Conservation (phyloP, 352 stramenopile species). For the Blastocystis sp. region DNA sequence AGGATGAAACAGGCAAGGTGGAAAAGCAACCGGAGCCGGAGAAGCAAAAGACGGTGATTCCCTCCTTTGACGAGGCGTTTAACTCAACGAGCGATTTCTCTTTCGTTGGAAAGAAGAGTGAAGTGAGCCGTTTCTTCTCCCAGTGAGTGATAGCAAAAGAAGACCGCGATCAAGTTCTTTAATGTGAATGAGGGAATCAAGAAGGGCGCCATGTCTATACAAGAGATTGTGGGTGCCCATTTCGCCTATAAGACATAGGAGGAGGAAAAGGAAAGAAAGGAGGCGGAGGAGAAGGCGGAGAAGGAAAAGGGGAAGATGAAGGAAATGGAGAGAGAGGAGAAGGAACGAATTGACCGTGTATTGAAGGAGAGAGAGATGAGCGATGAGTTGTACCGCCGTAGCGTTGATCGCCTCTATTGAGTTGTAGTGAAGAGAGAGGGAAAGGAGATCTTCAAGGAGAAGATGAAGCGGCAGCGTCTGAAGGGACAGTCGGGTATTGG, state of each 20-base stretch:
- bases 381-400: slow-evolving; percentile 61
- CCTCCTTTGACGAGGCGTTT: slow-evolving; percentile 50
- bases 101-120: not conserved
- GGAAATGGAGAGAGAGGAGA: slow-evolving; percentile 26
- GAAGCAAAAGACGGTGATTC: not conserved
- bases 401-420: not conserved
- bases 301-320: slow-evolving; percentile 35
- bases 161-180: slow-evolving; percentile 50
- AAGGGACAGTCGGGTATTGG: slow-evolving; percentile 80
- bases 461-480: slow-evolving; percentile 78
- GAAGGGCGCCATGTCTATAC: not conserved
- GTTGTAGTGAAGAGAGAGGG: slow-evolving; percentile 67
- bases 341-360: slow-evolving; percentile 44
- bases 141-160: slow-evolving; percentile 18
- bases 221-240: slow-evolving; percentile 7
- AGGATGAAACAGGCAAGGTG: not conserved
- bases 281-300: slow-evolving; percentile 22
- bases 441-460: slow-evolving; percentile 76
- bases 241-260: not conserved
- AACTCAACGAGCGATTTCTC: not conserved
- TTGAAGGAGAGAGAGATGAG: slow-evolving; percentile 8
- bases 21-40: not conserved
- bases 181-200: slow-evolving; percentile 22
- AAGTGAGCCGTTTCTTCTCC: not conserved
- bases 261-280: slow-evolving; percentile 22